Evolutionary conservation across 1,139 yeast species (phyloP).

Genomic region (Debaryomyces udenii): DNA sequence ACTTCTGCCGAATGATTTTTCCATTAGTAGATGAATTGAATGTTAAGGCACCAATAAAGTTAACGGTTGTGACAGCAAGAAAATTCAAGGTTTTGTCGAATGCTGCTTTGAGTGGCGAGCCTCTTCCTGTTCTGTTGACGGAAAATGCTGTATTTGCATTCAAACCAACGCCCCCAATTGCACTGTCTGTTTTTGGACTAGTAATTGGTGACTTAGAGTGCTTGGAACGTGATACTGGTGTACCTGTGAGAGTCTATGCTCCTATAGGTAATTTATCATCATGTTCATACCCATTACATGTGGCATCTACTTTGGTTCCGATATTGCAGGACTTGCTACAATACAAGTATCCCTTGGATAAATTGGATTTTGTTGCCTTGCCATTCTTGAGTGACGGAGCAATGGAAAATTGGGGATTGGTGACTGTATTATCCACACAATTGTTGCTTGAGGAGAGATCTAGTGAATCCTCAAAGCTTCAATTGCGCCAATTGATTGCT

Average conservation of each 20-base stretch:
- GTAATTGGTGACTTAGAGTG: slow-evolving; percentile 65
- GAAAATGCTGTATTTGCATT: slow-evolving; percentile 42
- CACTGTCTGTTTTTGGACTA: slow-evolving; percentile 66
- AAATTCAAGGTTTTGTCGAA: slow-evolving; percentile 56
- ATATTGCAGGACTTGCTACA: slow-evolving; percentile 45
- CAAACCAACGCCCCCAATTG: slow-evolving; percentile 56
- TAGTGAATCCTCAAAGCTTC: slow-evolving; percentile 22
- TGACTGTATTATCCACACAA: slow-evolving; percentile 58
- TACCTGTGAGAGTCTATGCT: slow-evolving; percentile 57
- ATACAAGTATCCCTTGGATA: slow-evolving; percentile 54
- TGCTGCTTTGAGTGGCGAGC: slow-evolving; percentile 33
- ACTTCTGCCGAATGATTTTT: slow-evolving; percentile 59
- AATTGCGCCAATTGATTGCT: slow-evolving; percentile 56
- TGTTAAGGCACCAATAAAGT: slow-evolving; percentile 53
- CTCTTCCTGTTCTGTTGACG: slow-evolving; percentile 22
- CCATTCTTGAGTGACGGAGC: slow-evolving; percentile 78
- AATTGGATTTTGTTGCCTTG: slow-evolving; percentile 64
- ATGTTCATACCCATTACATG: slow-evolving; percentile 49
- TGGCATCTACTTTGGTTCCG: slow-evolving; percentile 55
- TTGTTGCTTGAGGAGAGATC: slow-evolving; percentile 42
- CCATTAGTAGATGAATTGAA: slow-evolving; percentile 69
- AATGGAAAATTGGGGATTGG: slow-evolving; percentile 77
- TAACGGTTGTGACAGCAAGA: slow-evolving; percentile 48
- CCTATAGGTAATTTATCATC: slow-evolving; percentile 53
- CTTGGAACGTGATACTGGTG: slow-evolving; percentile 35